A percentile compares a stretch with the other conserved stretches of the same genome.
phyloP scores from a whole-genome alignment of 1,284 basidiomycete genomes.

The Cryptococcus sp. region DNA sequence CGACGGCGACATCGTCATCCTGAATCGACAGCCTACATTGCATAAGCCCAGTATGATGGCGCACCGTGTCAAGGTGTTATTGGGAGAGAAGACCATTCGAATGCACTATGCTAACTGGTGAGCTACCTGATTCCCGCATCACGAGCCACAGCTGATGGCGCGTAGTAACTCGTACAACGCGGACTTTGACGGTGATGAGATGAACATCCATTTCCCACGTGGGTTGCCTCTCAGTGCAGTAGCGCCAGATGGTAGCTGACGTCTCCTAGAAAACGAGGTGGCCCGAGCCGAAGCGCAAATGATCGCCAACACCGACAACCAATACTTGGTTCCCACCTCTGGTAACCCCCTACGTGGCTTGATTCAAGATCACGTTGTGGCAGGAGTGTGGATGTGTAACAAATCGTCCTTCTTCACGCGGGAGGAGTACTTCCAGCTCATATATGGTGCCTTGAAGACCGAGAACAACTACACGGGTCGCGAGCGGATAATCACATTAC shows the following conservation, averaged over 20 bases:
- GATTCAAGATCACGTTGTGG: constrained; percentile 99
- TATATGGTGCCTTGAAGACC: constrained; percentile 91
- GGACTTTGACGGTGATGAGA: constrained; percentile 99
- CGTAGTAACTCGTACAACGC: constrained; percentile 96
- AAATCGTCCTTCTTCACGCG: constrained; percentile 93
- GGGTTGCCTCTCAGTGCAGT: constrained; percentile 46
- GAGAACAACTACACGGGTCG: constrained; percentile 73
- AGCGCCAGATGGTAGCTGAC: constrained; percentile 67
- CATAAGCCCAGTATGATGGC: constrained; percentile 99
- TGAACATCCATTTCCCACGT: constrained; percentile 99
- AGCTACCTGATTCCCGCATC: too few species aligned
- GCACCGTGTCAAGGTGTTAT: constrained; percentile 87
- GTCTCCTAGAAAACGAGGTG: constrained; percentile 82
- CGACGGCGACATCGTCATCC: constrained; percentile 92
- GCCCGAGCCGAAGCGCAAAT: constrained; percentile 91
- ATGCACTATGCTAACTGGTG: constrained; percentile 99
- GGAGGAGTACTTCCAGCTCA: constrained; percentile 94
- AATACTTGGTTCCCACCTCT: constrained; percentile 97
- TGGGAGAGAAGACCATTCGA: constrained; percentile 97
- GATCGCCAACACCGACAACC: constrained; percentile 98
- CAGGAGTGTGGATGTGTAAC: constrained; percentile 98
- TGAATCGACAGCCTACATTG: constrained; percentile 97
- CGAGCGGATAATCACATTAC: constrained; percentile 75
- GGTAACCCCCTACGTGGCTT: constrained; percentile 96
- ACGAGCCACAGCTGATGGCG: constrained; percentile 1